These are phyloP conservation scores for Coemansia sp. DNA, from an alignment of 192 early-diverging fungal genomes.

Conservation along the genomic window DNA sequence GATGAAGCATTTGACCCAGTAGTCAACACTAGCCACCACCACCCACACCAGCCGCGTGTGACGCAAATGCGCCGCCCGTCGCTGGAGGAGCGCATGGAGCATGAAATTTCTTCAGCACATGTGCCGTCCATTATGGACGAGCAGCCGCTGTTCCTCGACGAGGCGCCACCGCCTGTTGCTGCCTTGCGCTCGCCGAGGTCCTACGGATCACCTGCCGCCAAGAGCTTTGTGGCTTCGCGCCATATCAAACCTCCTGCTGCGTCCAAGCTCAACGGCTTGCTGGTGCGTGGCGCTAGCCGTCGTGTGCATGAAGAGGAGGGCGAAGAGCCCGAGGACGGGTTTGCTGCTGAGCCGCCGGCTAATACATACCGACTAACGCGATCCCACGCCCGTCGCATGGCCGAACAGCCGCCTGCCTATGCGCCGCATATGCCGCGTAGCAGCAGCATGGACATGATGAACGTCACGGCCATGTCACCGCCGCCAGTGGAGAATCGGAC, in stretches of 20 bases:
- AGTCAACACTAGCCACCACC: slow-evolving; percentile 8
- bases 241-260: slow-evolving; percentile 20
- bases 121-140: slow-evolving; percentile 44
- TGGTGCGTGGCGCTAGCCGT: slow-evolving; percentile 8
- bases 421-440: background rate
- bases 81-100: slow-evolving; percentile 29
- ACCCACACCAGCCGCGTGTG: slow-evolving; percentile 22
- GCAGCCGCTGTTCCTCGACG: slow-evolving; percentile 45
- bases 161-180: slow-evolving; percentile 5
- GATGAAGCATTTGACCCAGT: slow-evolving; percentile 30
- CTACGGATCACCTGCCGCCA: slow-evolving; percentile 48
- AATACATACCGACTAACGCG: slow-evolving; percentile 13
- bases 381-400: background rate
- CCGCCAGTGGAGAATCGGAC: background rate
- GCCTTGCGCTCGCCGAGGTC: slow-evolving; percentile 20
- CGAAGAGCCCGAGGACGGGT: slow-evolving; percentile 13
- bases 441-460: background rate
- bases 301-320: background rate
- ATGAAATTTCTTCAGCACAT: slow-evolving; percentile 19
- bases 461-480: background rate
- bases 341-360: slow-evolving; percentile 14
- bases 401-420: background rate
- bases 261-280: slow-evolving; percentile 9
- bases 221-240: slow-evolving; percentile 40
- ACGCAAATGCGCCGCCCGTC: slow-evolving; percentile 20